A percentile compares a stretch with the other conserved stretches of the same genome.
Conservation (phyloP, 805 yeast species). For the Zygotorulaspora chibaensis region DNA sequence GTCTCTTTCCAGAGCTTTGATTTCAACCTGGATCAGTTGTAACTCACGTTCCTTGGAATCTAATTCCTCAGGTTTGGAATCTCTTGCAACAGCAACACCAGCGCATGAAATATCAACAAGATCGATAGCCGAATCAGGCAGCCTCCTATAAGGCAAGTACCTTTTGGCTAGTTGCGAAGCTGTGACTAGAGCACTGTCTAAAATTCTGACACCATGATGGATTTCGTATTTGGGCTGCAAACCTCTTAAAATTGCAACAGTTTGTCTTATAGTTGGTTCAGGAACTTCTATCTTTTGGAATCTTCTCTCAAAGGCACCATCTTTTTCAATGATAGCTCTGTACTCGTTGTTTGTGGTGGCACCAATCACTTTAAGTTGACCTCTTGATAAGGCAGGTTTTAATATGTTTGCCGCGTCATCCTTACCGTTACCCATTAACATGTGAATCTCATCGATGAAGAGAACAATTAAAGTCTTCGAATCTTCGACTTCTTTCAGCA, state of each 20-base stretch:
- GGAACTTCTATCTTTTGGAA: constrained; percentile 95
- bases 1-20: constrained; percentile 94
- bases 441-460: constrained; percentile 96
- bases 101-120: constrained; percentile 95
- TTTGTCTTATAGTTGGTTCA: constrained; percentile 88
- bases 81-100: constrained; percentile 95
- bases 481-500: constrained; percentile 86
- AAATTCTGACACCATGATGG: constrained; percentile 94
- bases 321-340: constrained; percentile 87
- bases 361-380: constrained; percentile 94
- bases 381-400: constrained; percentile 97
- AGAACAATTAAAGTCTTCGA: constrained; percentile 80
- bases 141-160: constrained; percentile 87
- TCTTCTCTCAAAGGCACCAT: constrained; percentile 98
- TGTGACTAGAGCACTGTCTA: constrained; percentile 88
- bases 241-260: constrained; percentile 95
- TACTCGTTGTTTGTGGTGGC: constrained; percentile 96
- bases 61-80: constrained; percentile 94
- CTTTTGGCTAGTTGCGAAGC: constrained; percentile 95
- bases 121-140: constrained; percentile 97
- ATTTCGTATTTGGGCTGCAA: constrained; percentile 91
- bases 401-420: constrained; percentile 94
- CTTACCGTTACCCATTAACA: constrained; percentile 99
- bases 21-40: constrained; percentile 89
- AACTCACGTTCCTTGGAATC: constrained; percentile 91